Base-by-base conservation (phyloP, 805 yeast genomes). In the Spathaspora girioi region DNA sequence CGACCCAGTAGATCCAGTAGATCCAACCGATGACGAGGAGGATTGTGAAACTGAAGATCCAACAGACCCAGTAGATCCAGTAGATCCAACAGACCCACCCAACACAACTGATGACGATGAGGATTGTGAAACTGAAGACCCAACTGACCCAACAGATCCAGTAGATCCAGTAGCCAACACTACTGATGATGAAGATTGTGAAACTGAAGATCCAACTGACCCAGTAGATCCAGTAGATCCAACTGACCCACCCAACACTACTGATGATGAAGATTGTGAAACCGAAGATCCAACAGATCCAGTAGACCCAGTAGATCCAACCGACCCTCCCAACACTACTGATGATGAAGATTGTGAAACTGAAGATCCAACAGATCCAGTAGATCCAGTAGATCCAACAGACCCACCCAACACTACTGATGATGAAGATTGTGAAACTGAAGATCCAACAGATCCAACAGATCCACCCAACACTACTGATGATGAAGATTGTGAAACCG, bases 191-290 rank as follows among this genome's bases (percentile, higher is more conserved):
- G 52, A 45, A 7, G 54, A 52, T 38, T 50, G 53, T 43, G 56
- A 51, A 23, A 50, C 53, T 17, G 51, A 50, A 7, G 45, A 48
- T 40, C n/a, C 49, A 8, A 38, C n/a, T 5, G 1, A 15, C 17
- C 15, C 11, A 20, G 38, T 9, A 12, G 29, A n/a, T 15, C 42
- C 10, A 12, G 6, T 23, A 10, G 12, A 17, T 35, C 31, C 46
- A n/a, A 15, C 44, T 15, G 46, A 42, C 26, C n/a, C n/a, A n/a
- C n/a, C n/a, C n/a, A 27, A 17, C 56, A 53, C 20, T 52, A 49
- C 27, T n/a, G 57, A 55, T 19, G 58, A 53, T 9, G 52, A 44
- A 6, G 54, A 51, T 38, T 50, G 53, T 43, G 56, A 51, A 20
- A 50, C 53, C 17, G 51, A 49, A 6, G 45, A 48, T 29, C 32